Evolutionary conservation across 2,329 filamentous ascomycete species (phyloP), one percentile per base, ranked within the genome.

Genomic region (Fusarium newnesense): DNA sequence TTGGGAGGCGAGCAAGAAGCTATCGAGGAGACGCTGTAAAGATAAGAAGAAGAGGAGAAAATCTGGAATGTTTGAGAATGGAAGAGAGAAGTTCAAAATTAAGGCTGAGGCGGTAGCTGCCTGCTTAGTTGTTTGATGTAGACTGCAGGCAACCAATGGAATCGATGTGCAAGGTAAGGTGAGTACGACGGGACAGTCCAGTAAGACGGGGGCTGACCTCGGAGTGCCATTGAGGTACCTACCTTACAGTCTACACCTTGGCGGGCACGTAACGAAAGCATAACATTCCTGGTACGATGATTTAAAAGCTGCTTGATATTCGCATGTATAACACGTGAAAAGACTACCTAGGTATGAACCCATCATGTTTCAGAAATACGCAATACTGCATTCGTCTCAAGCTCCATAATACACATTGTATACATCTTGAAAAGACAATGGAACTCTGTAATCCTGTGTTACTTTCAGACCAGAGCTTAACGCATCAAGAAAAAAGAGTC

Each of bases 131-230:
- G 75, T 73, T 67, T 73, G 71, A 77, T 64, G 73, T 72, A 72
- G 64, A 64, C 46, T 74, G 44, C 67, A 77, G 75, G 75, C 74
- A 77, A 61, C 75, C 75, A 77, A 77, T 76, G 61, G 60, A 63
- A 77, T 76, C 61, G 56, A 67, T n/a, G 34, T 30, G 36, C 36
- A 40, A 54, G 50, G 24, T 52, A 50, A 65, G 58, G 39, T 60
- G 52, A 61, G 72, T 60, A 64, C 56, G 42, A 37, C 66, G 46
- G 24, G 24, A 24, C 24, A 24, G 24, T 24, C 24, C 24, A 24
- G 62, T 60, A 66, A 64, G 58, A 64, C 72, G 69, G 65, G 50
- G 50, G 34, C 34, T 40, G 34, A 40, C 50, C 24, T 26, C 21
- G 36, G 49, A 34, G 30, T 34, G 30, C 47, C 47, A 50, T 50